Percentiles rank a stretch among this genome's conserved stretches.
These are phyloP conservation scores for Sextonia rubra DNA, from an alignment of 164 flowering plant genomes.

Conservation along the genomic window DNA sequence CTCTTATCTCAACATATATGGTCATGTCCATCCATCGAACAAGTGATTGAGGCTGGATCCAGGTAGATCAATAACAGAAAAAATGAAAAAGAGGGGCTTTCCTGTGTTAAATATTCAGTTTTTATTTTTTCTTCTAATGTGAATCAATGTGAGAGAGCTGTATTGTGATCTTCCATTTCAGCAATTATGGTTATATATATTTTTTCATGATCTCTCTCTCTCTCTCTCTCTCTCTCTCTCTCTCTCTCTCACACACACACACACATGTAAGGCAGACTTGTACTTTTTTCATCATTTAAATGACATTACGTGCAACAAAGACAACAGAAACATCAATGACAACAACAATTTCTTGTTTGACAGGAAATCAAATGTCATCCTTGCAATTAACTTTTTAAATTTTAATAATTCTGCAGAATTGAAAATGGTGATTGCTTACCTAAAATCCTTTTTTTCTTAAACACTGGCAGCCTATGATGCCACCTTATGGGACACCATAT, in stretches of 20 bases:
- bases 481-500: constrained; percentile 88
- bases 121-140: background rate
- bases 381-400: no score
- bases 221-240: no score
- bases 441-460: constrained; percentile 8
- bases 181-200: background rate
- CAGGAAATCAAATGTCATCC: background rate
- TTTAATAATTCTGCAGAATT: background rate
- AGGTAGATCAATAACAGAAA: background rate
- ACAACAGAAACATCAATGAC: background rate
- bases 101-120: background rate
- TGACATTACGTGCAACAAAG: background rate
- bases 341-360: background rate
- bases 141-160: background rate
- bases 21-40: background rate
- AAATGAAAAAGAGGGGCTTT: background rate
- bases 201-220: background rate
- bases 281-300: no score
- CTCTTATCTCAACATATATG: background rate
- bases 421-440: constrained; percentile 1
- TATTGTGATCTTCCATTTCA: background rate
- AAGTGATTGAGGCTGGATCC: background rate
- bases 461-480: constrained; percentile 63
- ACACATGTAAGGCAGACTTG: no score
- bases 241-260: no score